These are phyloP conservation scores for Bruguiera hainesii DNA, from an alignment of 441 rosid genomes.

Conservation along the genomic window DNA sequence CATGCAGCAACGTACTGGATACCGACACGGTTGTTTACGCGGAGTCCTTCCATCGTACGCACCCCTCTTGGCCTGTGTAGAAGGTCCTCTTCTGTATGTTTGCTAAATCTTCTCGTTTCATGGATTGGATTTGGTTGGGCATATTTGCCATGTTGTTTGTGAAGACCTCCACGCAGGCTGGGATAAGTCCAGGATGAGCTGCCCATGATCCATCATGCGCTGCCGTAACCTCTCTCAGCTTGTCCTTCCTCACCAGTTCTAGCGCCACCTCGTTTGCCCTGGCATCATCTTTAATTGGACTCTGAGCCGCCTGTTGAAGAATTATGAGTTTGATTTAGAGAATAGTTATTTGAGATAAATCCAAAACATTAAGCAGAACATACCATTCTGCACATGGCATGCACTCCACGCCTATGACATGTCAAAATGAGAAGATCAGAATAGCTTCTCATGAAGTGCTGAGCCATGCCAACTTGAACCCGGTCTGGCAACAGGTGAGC, in stretches of 20 bases:
- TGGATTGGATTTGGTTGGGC: slow-evolving; percentile 60
- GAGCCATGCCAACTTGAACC: slow-evolving; percentile 78
- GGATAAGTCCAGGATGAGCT: slow-evolving; percentile 93
- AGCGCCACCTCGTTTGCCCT: slow-evolving; percentile 77
- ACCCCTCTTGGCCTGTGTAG: slow-evolving; percentile 72
- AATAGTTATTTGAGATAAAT: background rate
- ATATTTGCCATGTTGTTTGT: slow-evolving; percentile 56
- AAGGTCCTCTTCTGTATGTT: slow-evolving; percentile 69
- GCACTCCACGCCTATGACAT: slow-evolving; percentile 83
- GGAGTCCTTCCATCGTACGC: slow-evolving; percentile 74
- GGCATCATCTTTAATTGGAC: slow-evolving; percentile 79
- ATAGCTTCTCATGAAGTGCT: slow-evolving; percentile 91
- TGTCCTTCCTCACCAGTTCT: slow-evolving; percentile 80
- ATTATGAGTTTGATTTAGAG: background rate
- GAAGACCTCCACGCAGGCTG: slow-evolving; percentile 67
- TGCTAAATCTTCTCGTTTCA: slow-evolving; percentile 62
- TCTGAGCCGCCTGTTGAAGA: slow-evolving; percentile 79
- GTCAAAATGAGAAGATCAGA: slow-evolving; percentile 86
- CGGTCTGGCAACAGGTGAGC: slow-evolving; percentile 79
- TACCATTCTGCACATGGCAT: slow-evolving; percentile 99
- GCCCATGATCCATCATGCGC: slow-evolving; percentile 99
- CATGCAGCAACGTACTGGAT: slow-evolving; percentile 88
- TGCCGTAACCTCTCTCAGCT: slow-evolving; percentile 75
- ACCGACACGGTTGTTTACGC: slow-evolving; percentile 86
- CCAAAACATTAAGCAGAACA: background rate